phyloP scores from a whole-genome alignment of 1,284 basidiomycete genomes.

The Coriolopsis trogii region DNA sequence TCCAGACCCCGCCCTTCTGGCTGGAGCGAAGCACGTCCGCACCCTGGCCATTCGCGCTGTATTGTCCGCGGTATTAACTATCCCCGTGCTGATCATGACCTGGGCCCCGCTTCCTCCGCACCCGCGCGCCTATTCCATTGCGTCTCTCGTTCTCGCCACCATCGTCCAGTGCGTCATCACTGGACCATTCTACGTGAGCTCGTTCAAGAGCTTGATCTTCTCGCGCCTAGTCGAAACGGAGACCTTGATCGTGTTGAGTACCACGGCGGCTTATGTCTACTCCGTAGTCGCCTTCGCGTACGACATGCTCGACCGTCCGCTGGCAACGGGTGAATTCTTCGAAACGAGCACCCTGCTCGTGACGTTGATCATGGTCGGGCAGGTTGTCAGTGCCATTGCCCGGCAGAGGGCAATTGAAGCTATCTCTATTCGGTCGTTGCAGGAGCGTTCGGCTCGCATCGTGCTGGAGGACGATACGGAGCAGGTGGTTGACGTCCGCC shows the following conservation, averaged over 20 bases:
- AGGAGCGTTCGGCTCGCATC: constrained; percentile 37
- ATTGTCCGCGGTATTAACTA: constrained; percentile 37
- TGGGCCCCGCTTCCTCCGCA: constrained; percentile 45
- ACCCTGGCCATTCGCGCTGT: constrained; percentile 36
- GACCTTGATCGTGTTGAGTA: constrained; percentile 45
- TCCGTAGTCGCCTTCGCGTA: constrained; percentile 46
- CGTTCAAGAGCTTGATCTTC: constrained; percentile 42
- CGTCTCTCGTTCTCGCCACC: constrained; percentile 43
- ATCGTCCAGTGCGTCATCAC: constrained; percentile 43
- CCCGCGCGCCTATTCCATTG: constrained; percentile 38
- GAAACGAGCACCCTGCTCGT: constrained; percentile 49
- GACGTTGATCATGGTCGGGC: constrained; percentile 47
- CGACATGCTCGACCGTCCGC: constrained; percentile 37
- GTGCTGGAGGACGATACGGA: constrained; percentile 30
- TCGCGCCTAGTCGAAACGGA: constrained; percentile 46
- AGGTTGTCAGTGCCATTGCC: constrained; percentile 43
- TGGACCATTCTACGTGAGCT: constrained; percentile 41
- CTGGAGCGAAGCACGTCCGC: constrained; percentile 34
- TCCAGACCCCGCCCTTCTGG: constrained; percentile 30
- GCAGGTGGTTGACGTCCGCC: constrained; percentile 35
- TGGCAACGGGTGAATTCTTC: constrained; percentile 44
- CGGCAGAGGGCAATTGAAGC: constrained; percentile 42
- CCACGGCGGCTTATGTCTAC: constrained; percentile 45
- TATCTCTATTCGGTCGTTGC: constrained; percentile 39
- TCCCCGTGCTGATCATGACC: constrained; percentile 48